These are phyloP conservation scores for Schizochytrium sp. DNA, from an alignment of 108 stramenopile species.

Conservation along the genomic window DNA sequence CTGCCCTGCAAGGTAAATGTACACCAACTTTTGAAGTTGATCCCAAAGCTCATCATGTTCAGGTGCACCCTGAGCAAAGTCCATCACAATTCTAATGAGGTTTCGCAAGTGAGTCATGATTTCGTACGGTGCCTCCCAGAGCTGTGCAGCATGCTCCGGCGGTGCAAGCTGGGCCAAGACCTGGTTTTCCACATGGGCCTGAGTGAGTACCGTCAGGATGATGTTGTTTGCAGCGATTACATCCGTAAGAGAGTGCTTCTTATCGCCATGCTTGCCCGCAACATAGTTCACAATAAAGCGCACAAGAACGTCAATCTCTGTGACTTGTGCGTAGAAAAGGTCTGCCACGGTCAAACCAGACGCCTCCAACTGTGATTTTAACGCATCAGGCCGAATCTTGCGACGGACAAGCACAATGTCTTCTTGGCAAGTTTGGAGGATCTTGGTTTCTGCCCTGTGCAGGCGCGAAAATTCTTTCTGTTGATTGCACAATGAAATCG, in stretches of 20 bases:
- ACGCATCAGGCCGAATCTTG: neutral
- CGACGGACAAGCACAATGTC: neutral
- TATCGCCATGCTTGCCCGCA: neutral
- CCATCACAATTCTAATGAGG: neutral
- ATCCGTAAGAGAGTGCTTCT: neutral
- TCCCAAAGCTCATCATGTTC: neutral
- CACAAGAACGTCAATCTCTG: neutral
- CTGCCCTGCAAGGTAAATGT: constrained; percentile 6
- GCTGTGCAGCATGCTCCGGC: neutral
- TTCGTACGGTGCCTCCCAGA: neutral
- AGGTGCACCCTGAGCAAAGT: neutral
- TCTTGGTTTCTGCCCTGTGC: neutral
- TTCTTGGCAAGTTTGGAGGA: neutral
- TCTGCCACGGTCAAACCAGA: neutral
- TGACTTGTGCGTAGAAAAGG: neutral
- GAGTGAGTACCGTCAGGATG: neutral
- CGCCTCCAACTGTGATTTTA: neutral
- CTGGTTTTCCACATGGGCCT: neutral
- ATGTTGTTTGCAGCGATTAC: neutral
- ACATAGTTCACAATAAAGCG: neutral
- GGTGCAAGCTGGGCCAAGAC: neutral
- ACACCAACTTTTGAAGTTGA: neutral
- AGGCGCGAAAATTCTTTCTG: neutral
- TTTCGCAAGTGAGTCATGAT: neutral
- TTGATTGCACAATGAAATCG: neutral